Conservation (phyloP, 768 basidiomycete genomes). For the Asterophora parasitica region DNA sequence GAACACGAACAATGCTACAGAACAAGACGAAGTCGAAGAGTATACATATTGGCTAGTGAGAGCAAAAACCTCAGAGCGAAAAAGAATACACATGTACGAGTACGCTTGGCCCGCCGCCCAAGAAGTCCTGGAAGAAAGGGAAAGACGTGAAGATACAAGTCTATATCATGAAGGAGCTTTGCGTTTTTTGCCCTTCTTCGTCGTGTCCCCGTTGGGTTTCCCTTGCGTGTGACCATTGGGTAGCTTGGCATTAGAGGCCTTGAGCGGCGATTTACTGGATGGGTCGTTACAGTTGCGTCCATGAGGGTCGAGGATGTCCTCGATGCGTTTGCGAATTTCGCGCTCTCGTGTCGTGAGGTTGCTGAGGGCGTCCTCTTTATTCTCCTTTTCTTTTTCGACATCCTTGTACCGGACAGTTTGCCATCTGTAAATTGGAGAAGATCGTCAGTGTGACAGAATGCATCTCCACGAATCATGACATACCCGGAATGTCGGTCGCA, state of each 20-base stretch:
- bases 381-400: constrained; percentile 69
- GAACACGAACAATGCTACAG: constrained; percentile 4
- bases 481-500: constrained; percentile 81
- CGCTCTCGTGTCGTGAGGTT: constrained; percentile 73
- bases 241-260: constrained; percentile 32
- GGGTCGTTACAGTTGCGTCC: constrained; percentile 31
- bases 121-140: constrained; percentile 8
- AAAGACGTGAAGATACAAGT: constrained; percentile 24
- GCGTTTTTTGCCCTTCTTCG: constrained; percentile 58
- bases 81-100: constrained; percentile 4
- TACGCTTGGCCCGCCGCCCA: constrained; percentile 5
- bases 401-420: constrained; percentile 72
- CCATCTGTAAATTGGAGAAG: constrained; percentile 46
- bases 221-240: constrained; percentile 44
- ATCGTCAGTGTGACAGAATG: constrained; percentile 4
- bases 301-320: constrained; percentile 60
- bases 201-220: constrained; percentile 37
- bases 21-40: constrained; percentile 3
- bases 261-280: constrained; percentile 28
- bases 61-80: constrained; percentile 9
- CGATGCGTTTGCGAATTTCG: constrained; percentile 72
- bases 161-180: constrained; percentile 33
- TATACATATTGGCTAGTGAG: constrained; percentile 4
- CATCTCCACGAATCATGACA: constrained; percentile 15
- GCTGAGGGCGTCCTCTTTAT: constrained; percentile 60